A percentile compares a stretch with the other conserved stretches of the same genome.
phyloP scores from a whole-genome alignment of 257 asterid genomes.

The Fraxinus excelsior region DNA sequence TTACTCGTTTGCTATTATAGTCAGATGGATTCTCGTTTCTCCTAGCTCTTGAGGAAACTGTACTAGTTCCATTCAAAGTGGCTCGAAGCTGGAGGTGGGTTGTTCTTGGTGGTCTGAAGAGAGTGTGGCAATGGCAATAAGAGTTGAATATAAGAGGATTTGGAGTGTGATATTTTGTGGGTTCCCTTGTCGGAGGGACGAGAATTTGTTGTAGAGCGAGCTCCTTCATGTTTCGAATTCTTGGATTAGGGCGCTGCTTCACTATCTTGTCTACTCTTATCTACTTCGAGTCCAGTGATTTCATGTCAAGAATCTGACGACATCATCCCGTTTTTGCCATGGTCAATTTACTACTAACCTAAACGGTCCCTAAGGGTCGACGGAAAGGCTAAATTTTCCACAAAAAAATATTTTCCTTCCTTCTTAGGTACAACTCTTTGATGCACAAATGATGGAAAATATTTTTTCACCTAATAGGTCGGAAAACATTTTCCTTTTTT shows the following conservation, averaged over 20 bases:
- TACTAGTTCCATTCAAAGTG: background rate
- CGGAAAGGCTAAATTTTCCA: too few species aligned
- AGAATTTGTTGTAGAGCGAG: background rate
- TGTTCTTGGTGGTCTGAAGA: background rate
- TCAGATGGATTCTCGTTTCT: background rate
- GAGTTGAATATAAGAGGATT: background rate
- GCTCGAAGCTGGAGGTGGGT: conserved; percentile 5
- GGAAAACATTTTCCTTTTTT: too few species aligned
- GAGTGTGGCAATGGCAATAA: conserved; percentile 2
- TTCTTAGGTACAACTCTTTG: too few species aligned
- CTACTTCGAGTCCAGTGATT: background rate
- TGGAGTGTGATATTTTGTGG: background rate
- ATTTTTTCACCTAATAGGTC: too few species aligned
- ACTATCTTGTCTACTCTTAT: background rate
- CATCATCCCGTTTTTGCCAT: too few species aligned
- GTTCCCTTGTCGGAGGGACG: background rate
- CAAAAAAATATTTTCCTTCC: too few species aligned
- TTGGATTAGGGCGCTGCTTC: background rate
- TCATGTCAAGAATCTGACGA: background rate
- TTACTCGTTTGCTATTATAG: background rate
- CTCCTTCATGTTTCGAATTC: conserved; percentile 2
- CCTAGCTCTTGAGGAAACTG: background rate
- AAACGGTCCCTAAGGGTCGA: too few species aligned
- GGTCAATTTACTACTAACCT: too few species aligned
- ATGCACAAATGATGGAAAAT: too few species aligned